phyloP scores from a whole-genome alignment of 495 filamentous ascomycete species.

The Hypoxylon subgilvum region DNA sequence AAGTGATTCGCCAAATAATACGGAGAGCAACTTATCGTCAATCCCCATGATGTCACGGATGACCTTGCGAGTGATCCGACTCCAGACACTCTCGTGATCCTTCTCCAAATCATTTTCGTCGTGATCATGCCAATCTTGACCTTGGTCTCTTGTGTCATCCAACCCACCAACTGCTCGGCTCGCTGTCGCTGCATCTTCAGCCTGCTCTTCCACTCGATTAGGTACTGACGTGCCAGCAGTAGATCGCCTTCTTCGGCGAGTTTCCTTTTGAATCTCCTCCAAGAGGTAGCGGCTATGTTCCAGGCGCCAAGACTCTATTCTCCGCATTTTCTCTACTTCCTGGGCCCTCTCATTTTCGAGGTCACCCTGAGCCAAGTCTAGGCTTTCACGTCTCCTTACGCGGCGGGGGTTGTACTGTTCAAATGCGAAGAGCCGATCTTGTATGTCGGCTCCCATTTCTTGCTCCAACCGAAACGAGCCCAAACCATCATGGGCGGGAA shows the following conservation, averaged over 20 bases:
- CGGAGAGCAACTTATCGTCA: conserved; percentile 79
- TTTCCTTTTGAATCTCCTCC: conserved; percentile 88
- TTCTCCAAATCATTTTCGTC: conserved; percentile 41
- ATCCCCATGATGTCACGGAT: conserved; percentile 90
- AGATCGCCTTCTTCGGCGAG: conserved; percentile 64
- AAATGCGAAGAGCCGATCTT: conserved; percentile 84
- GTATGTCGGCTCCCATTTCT: conserved; percentile 57
- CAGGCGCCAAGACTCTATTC: conserved; percentile 89
- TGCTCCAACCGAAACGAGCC: conserved; percentile 72
- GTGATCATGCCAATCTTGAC: conserved; percentile 51
- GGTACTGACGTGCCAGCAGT: conserved; percentile 28
- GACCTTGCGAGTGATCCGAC: conserved; percentile 79
- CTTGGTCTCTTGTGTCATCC: conserved; percentile 37
- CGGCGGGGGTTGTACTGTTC: conserved; percentile 79
- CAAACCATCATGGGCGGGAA: conserved; percentile 90
- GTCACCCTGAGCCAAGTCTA: conserved; percentile 58
- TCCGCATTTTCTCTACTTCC: conserved; percentile 71
- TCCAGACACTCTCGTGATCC: conserved; percentile 72
- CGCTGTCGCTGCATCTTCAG: conserved; percentile 27
- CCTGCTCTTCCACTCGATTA: conserved; percentile 22
- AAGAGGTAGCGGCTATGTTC: conserved; percentile 86
- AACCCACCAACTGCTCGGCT: conserved; percentile 43
- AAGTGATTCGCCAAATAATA: conserved; percentile 86
- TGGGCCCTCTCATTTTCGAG: conserved; percentile 64
- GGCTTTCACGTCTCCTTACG: conserved; percentile 69